Evolutionary conservation across 768 basidiomycete species (phyloP).

Genomic region (Leccinum boreale): DNA sequence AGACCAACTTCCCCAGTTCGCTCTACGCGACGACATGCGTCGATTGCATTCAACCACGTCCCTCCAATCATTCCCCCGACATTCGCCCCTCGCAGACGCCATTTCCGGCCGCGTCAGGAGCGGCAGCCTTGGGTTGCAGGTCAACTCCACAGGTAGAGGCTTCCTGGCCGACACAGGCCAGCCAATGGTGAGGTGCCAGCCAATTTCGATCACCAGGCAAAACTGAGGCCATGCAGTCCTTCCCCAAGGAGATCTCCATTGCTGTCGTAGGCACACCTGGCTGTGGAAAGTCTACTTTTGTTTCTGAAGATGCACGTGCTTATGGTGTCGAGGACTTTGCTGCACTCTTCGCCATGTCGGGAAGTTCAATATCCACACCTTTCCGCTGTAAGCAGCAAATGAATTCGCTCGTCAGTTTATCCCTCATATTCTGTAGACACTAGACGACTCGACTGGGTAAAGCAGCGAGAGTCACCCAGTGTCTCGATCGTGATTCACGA

Average conservation of each 20-base stretch:
- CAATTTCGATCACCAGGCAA: background rate
- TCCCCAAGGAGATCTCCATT: constrained; percentile 48
- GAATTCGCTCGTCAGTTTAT: background rate
- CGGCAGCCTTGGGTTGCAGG: constrained; percentile 55
- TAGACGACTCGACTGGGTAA: constrained; percentile 30
- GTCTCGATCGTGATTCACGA: constrained; percentile 53
- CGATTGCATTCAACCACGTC: constrained; percentile 39
- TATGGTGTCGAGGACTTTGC: constrained; percentile 50
- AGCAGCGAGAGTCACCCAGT: constrained; percentile 40
- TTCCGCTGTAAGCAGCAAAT: constrained; percentile 37
- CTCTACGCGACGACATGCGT: constrained; percentile 37
- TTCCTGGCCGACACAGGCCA: constrained; percentile 18
- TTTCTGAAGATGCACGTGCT: constrained; percentile 69
- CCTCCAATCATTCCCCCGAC: constrained; percentile 36
- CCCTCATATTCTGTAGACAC: constrained; percentile 33
- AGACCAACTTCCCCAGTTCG: constrained; percentile 35
- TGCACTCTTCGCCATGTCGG: constrained; percentile 29
- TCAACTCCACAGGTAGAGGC: constrained; percentile 17
- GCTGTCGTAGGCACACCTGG: constrained; percentile 75
- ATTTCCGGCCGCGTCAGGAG: constrained; percentile 52
- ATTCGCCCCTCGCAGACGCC: constrained; percentile 28
- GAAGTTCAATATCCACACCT: constrained; percentile 35
- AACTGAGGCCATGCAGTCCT: constrained; percentile 19
- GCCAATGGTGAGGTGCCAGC: constrained; percentile 22
- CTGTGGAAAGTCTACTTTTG: constrained; percentile 84